Conservation (phyloP, 2,329 filamentous ascomycete species). For the Penicillium glabrum region DNA sequence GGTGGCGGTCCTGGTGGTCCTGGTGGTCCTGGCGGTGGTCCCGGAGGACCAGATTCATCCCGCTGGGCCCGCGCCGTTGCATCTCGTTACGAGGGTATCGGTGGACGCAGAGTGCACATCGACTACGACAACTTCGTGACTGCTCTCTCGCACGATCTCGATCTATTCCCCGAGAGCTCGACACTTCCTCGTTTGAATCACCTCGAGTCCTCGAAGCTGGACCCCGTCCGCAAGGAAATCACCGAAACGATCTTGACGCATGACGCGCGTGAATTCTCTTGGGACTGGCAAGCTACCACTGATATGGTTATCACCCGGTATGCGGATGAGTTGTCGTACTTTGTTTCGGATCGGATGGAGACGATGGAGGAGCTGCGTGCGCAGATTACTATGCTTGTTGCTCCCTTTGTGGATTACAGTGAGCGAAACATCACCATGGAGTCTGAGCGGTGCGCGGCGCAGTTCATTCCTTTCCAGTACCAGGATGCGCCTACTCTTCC, state of each 20-base stretch:
- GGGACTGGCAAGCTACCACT: slow-evolving; percentile 67
- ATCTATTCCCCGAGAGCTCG: slow-evolving; percentile 39
- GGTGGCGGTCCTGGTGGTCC: background rate
- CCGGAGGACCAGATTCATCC: slow-evolving; percentile 6
- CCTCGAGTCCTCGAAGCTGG: slow-evolving; percentile 31
- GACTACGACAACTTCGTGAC: slow-evolving; percentile 53
- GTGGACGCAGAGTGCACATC: slow-evolving; percentile 42
- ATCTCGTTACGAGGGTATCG: slow-evolving; percentile 33
- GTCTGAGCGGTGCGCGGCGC: slow-evolving; percentile 32
- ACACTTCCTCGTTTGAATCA: slow-evolving; percentile 42
- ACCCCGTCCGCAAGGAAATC: slow-evolving; percentile 46
- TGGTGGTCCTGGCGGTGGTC: slow-evolving; percentile 5
- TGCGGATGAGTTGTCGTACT: slow-evolving; percentile 51
- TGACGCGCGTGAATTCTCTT: slow-evolving; percentile 23
- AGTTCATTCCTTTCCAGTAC: slow-evolving; percentile 31
- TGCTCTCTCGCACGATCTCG: slow-evolving; percentile 45
- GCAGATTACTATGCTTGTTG: slow-evolving; percentile 31
- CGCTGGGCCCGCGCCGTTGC: slow-evolving; percentile 26
- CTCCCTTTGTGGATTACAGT: slow-evolving; percentile 37
- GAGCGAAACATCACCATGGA: slow-evolving; percentile 28
- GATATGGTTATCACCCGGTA: slow-evolving; percentile 68
- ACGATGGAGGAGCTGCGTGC: slow-evolving; percentile 24
- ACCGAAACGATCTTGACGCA: slow-evolving; percentile 40
- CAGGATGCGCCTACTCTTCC: slow-evolving; percentile 20
- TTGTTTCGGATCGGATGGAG: slow-evolving; percentile 28